Evolutionary conservation across 768 basidiomycete genomes (phyloP).

Genomic region (Kwoniella bestiolae): DNA sequence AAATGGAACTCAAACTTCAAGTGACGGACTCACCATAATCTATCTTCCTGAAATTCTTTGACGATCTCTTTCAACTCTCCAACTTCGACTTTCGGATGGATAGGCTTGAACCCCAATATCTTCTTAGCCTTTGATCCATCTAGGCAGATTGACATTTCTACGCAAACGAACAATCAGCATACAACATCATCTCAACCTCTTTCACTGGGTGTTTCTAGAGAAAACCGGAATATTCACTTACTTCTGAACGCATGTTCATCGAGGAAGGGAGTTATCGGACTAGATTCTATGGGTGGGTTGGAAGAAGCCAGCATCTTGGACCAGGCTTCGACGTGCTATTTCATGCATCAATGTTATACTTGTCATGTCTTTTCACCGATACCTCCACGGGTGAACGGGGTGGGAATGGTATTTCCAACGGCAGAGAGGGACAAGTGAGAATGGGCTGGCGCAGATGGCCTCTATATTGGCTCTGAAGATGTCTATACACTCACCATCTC

Average conservation of each 20-base stretch:
- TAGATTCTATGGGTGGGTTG: conserved; percentile 47
- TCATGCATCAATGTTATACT: too few relatives aligned
- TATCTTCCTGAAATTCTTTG: conserved; percentile 48
- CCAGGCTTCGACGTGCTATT: conserved; percentile 53
- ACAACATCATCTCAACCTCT: too few relatives aligned
- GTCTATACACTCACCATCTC: conserved; percentile 48
- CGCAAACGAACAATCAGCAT: not conserved
- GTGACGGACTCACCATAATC: conserved; percentile 53
- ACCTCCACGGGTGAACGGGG: too few relatives aligned
- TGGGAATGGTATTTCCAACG: too few relatives aligned
- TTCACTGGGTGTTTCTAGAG: too few relatives aligned
- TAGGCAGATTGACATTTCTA: conserved; percentile 54
- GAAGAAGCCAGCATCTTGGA: conserved; percentile 51
- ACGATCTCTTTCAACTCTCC: conserved; percentile 41
- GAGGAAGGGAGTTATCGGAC: conserved; percentile 51
- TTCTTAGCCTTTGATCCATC: conserved; percentile 47
- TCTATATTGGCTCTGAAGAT: too few relatives aligned
- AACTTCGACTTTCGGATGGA: conserved; percentile 40
- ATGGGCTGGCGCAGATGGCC: too few relatives aligned
- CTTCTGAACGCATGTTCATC: conserved; percentile 54
- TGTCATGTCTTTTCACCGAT: too few relatives aligned
- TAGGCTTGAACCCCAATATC: conserved; percentile 43
- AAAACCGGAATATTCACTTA: conserved; percentile 21
- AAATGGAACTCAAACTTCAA: too few relatives aligned
- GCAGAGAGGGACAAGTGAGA: too few relatives aligned